Percentiles rank a stretch among this genome's conserved stretches.
Conservation (phyloP, 2,329 filamentous ascomycete species). For the Cladophialophora yegresii region DNA sequence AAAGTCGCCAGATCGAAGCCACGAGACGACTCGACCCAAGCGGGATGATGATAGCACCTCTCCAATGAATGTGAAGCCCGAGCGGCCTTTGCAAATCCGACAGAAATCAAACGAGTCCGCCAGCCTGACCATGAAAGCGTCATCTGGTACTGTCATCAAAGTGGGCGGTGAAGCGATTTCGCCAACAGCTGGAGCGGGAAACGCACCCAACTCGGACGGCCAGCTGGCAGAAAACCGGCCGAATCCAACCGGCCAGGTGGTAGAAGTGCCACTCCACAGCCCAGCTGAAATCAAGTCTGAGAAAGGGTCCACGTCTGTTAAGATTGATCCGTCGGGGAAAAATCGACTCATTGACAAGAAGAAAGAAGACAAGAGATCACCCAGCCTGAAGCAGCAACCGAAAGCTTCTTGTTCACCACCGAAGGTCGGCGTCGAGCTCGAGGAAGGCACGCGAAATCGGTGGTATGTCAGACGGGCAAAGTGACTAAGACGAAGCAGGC, state of each 20-base stretch:
- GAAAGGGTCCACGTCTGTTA: not conserved
- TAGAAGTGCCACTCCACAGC: not conserved
- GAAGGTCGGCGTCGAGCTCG: constrained; percentile 31
- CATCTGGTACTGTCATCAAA: constrained; percentile 11
- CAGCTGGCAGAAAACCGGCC: constrained; percentile 1
- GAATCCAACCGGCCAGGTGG: not conserved
- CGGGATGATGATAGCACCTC: not conserved
- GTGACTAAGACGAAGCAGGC: constrained; percentile 1
- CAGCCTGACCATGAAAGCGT: not conserved
- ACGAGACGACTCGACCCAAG: not conserved
- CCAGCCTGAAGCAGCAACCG: not conserved
- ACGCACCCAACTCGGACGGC: not conserved
- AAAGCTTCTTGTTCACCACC: constrained; percentile 3
- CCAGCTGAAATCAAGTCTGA: not conserved
- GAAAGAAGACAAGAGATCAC: not conserved
- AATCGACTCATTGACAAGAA: not conserved
- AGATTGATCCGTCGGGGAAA: not conserved
- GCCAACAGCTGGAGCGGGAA: not conserved
- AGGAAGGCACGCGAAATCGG: constrained; percentile 26
- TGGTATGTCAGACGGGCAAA: constrained; percentile 29
- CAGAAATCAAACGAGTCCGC: constrained; percentile 10
- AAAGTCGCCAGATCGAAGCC: not conserved
- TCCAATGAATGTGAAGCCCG: constrained; percentile 14
- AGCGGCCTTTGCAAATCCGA: constrained; percentile 16
- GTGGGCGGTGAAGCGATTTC: constrained; percentile 15